A percentile compares a stretch with the other conserved stretches of the same genome.
These are phyloP conservation scores for Helicosporidium sp. DNA, from an alignment of 139 green algal species.

Conservation along the genomic window DNA sequence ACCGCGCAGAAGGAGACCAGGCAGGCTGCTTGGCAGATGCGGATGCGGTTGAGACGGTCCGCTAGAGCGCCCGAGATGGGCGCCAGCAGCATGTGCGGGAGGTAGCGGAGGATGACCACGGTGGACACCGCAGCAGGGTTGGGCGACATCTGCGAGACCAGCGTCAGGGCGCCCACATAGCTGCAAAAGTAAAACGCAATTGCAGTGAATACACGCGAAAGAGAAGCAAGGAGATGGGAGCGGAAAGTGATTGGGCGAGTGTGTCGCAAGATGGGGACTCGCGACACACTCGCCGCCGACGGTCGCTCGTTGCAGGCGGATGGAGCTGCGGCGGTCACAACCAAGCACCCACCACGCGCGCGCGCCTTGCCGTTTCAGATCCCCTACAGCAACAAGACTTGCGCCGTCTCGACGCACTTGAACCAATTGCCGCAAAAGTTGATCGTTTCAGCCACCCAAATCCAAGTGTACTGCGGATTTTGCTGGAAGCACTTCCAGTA, in stretches of 20 bases:
- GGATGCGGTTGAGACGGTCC: slow-evolving; percentile 23
- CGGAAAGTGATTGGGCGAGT: too few species aligned
- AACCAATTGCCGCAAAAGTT: background rate
- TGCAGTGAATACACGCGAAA: too few species aligned
- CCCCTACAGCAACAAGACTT: too few species aligned
- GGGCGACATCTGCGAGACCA: slow-evolving; percentile 15
- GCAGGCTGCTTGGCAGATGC: slow-evolving; percentile 6
- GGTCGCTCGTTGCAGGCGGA: too few species aligned
- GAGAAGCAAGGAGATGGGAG: too few species aligned
- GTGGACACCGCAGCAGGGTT: slow-evolving; percentile 12
- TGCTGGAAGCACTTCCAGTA: background rate
- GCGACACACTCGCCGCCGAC: too few species aligned
- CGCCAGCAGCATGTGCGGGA: slow-evolving; percentile 24
- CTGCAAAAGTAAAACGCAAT: too few species aligned
- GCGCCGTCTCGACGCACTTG: too few species aligned
- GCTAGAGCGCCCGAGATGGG: slow-evolving; percentile 24
- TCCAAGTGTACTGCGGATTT: background rate
- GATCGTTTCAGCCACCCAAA: background rate
- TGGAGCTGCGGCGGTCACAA: too few species aligned
- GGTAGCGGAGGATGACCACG: slow-evolving; percentile 19
- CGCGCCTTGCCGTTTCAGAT: too few species aligned
- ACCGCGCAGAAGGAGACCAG: slow-evolving; percentile 5
- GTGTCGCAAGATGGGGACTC: too few species aligned
- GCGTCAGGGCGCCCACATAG: slow-evolving; percentile 18
- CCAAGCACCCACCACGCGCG: background rate